Conservation (phyloP, 2,329 filamentous ascomycete species). For the Aspergillus sp. region DNA sequence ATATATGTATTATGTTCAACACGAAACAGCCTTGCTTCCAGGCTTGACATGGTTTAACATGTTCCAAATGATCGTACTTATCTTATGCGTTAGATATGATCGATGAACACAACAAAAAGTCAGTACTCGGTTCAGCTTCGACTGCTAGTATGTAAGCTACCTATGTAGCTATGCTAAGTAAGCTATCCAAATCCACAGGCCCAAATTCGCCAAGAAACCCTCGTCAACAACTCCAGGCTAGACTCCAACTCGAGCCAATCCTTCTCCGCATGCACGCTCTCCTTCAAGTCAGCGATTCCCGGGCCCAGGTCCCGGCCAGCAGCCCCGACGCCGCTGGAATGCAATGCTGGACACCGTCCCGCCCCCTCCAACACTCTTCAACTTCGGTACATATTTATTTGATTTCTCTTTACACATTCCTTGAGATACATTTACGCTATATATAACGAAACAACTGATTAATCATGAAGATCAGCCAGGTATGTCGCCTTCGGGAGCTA, state of each 20-base stretch:
- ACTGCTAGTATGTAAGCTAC: too few species aligned
- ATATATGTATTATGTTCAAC: constrained; percentile 26
- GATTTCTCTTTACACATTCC: background rate
- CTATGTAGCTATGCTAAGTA: background rate
- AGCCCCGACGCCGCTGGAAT: background rate
- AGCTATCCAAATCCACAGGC: background rate
- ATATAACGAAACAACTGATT: background rate
- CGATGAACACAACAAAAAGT: background rate
- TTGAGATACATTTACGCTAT: background rate
- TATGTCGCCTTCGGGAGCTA: constrained; percentile 19
- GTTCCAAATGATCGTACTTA: background rate
- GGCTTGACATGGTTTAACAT: background rate
- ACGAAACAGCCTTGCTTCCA: constrained; percentile 5
- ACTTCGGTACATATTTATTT: background rate
- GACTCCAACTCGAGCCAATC: background rate
- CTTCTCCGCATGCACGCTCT: constrained; percentile 1
- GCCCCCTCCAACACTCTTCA: too few species aligned
- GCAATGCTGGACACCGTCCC: background rate
- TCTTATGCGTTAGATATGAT: background rate
- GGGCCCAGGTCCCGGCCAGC: too few species aligned
- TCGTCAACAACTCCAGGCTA: background rate
- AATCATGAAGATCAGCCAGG: constrained; percentile 47
- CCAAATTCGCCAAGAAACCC: background rate
- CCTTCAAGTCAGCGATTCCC: constrained; percentile 4
- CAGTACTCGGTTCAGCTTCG: background rate